A percentile compares a stretch with the other conserved stretches of the same genome.
These are phyloP conservation scores for Punica granatum DNA, from an alignment of 345 rosid species.

Conservation along the genomic window DNA sequence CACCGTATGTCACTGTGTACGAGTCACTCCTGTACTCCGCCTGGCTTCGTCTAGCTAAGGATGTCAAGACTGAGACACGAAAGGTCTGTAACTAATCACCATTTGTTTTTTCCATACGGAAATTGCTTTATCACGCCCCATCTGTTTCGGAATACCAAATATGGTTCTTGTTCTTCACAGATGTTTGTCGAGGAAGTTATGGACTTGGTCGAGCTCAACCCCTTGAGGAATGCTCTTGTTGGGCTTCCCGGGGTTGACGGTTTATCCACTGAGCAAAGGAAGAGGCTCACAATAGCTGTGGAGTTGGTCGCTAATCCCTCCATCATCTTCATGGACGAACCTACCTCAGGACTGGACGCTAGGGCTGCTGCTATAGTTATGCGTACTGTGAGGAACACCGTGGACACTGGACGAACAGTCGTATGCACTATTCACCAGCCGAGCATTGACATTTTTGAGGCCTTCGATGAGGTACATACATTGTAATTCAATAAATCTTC, in stretches of 20 bases:
- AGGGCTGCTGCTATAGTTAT: too few relatives aligned
- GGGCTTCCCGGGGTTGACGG: slow-evolving; percentile 26
- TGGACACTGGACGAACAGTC: too few relatives aligned
- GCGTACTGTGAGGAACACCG: too few relatives aligned
- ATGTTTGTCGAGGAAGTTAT: slow-evolving; percentile 24
- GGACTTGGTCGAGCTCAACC: slow-evolving; percentile 21
- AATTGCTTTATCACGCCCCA: background rate
- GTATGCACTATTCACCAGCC: too few relatives aligned
- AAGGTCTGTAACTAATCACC: slow-evolving; percentile 4
- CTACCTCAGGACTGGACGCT: too few relatives aligned
- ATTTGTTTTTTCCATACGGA: background rate
- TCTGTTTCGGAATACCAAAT: background rate
- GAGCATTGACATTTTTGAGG: too few relatives aligned
- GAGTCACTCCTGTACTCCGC: slow-evolving; percentile 25
- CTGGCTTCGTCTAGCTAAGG: slow-evolving; percentile 21
- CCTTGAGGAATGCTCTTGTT: slow-evolving; percentile 19
- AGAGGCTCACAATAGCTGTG: too few relatives aligned
- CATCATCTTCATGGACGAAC: too few relatives aligned
- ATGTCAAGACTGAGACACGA: slow-evolving; percentile 11
- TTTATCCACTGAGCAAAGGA: slow-evolving; percentile 22
- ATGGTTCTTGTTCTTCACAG: background rate
- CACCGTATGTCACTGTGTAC: slow-evolving; percentile 18
- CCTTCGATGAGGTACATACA: slow-evolving; percentile 18
- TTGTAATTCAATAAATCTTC: background rate
- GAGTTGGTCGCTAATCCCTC: too few relatives aligned